These are phyloP conservation scores for Penicillium coprophilum DNA, from an alignment of 495 filamentous ascomycete genomes.

Conservation along the genomic window DNA sequence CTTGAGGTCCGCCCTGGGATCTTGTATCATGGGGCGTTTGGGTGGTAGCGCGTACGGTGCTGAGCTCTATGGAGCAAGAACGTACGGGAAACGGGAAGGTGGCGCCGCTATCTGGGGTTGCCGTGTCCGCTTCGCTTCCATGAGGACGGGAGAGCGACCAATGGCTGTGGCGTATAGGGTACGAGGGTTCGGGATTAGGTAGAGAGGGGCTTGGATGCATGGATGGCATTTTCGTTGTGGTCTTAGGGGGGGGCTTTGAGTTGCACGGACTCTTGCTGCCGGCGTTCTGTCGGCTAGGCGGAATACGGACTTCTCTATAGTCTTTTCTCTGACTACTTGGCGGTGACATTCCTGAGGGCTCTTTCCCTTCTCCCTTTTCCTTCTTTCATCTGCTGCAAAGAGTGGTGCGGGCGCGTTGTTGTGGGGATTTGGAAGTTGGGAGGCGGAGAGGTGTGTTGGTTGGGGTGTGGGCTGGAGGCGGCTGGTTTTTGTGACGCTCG, in stretches of 20 bases:
- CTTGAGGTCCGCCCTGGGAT: not conserved
- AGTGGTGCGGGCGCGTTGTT: slow-evolving; percentile 6
- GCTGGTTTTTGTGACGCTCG: slow-evolving; percentile 13
- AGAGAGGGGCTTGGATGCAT: not conserved
- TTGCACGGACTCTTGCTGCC: slow-evolving; percentile 3
- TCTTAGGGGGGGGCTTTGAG: slow-evolving; percentile 7
- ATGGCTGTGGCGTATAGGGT: slow-evolving; percentile 48
- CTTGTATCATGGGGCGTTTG: not conserved
- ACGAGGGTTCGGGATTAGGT: slow-evolving; percentile 4
- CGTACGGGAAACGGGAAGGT: slow-evolving; percentile 4
- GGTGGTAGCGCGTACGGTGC: not conserved
- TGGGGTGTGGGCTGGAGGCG: slow-evolving; percentile 3
- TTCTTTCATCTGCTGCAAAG: slow-evolving; percentile 6
- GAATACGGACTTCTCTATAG: slow-evolving; percentile 8
- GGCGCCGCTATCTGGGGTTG: slow-evolving; percentile 46
- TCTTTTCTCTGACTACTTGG: slow-evolving; percentile 7
- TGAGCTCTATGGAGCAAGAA: not conserved
- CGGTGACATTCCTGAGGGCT: not conserved
- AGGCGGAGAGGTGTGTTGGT: slow-evolving; percentile 1
- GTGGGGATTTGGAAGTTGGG: slow-evolving; percentile 5
- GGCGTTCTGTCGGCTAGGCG: slow-evolving; percentile 22
- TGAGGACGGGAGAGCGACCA: slow-evolving; percentile 47
- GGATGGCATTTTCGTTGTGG: not conserved
- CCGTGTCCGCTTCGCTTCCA: slow-evolving; percentile 44
- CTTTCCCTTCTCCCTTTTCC: not conserved